These are phyloP conservation scores for Helotiales sp. DNA, from an alignment of 2,329 filamentous ascomycete genomes.

Conservation along the genomic window DNA sequence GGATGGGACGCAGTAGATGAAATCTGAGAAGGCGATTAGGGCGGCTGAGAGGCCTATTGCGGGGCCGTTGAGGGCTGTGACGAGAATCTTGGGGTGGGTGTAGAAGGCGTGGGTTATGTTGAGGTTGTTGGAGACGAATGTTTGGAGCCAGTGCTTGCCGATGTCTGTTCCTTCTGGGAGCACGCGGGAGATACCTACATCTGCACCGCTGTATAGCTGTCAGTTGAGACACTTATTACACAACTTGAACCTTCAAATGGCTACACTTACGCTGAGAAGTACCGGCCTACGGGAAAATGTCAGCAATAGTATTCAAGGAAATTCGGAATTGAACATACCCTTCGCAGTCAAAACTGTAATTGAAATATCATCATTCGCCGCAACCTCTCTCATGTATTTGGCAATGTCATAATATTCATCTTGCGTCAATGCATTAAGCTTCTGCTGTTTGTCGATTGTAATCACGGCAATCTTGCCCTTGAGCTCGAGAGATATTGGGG, in stretches of 20 bases:
- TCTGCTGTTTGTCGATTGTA: slow-evolving; percentile 82
- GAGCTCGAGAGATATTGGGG: slow-evolving; percentile 56
- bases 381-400: slow-evolving; percentile 75
- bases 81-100: slow-evolving; percentile 90
- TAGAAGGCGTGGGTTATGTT: slow-evolving; percentile 91
- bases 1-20: slow-evolving; percentile 84
- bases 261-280: slow-evolving; percentile 79
- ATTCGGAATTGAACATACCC: slow-evolving; percentile 53
- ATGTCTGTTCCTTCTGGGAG: slow-evolving; percentile 47
- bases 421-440: slow-evolving; percentile 82
- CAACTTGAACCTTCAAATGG: not conserved
- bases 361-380: slow-evolving; percentile 76
- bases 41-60: slow-evolving; percentile 88
- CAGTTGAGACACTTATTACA: not conserved
- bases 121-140: slow-evolving; percentile 84
- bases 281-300: slow-evolving; percentile 49
- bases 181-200: slow-evolving; percentile 65
- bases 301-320: slow-evolving; percentile 39
- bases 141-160: slow-evolving; percentile 64
- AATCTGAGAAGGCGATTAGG: slow-evolving; percentile 82
- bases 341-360: slow-evolving; percentile 85
- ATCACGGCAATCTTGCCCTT: slow-evolving; percentile 77
- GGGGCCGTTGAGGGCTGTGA: slow-evolving; percentile 90
- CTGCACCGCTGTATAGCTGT: slow-evolving; percentile 67
- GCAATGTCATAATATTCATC: slow-evolving; percentile 80